Evolutionary conservation across 345 rosid genomes (phyloP).

Genomic region (Noccaea caerulescens): DNA sequence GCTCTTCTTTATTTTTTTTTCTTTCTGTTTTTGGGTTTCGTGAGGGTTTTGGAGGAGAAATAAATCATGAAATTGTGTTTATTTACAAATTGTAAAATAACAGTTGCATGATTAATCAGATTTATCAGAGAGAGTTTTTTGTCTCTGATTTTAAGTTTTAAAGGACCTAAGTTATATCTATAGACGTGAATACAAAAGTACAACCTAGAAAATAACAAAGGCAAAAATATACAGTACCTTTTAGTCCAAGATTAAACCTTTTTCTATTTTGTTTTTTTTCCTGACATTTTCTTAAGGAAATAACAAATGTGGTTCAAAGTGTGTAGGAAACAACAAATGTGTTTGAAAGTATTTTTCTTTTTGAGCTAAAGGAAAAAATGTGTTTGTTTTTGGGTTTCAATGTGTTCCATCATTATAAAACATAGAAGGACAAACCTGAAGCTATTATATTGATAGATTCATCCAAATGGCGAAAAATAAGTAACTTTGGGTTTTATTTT

Average conservation of each 20-base stretch:
- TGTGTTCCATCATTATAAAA: conserved; percentile 14
- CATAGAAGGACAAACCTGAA: conserved; percentile 18
- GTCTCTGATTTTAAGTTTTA: background rate
- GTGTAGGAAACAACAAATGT: background rate
- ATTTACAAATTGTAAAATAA: background rate
- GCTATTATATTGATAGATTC: conserved; percentile 18
- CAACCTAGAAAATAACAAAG: conserved; percentile 27
- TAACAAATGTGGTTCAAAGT: background rate
- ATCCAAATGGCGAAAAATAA: conserved; percentile 30
- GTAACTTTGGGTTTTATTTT: conserved; percentile 9
- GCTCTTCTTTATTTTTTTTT: background rate
- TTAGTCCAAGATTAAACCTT: background rate
- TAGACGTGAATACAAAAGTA: conserved; percentile 20
- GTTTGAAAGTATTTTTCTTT: background rate
- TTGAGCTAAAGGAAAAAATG: background rate
- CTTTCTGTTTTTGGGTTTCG: conserved; percentile 20
- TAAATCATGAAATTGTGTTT: background rate
- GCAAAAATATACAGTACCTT: background rate
- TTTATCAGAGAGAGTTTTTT: background rate
- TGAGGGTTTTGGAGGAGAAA: conserved; percentile 33
- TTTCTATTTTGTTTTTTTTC: background rate
- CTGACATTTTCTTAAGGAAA: background rate
- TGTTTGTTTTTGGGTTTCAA: conserved; percentile 5
- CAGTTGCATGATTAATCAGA: conserved; percentile 6
- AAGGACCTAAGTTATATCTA: background rate